phyloP scores from a whole-genome alignment of 2,329 filamentous ascomycete species.

The Fusarium napiforme region DNA sequence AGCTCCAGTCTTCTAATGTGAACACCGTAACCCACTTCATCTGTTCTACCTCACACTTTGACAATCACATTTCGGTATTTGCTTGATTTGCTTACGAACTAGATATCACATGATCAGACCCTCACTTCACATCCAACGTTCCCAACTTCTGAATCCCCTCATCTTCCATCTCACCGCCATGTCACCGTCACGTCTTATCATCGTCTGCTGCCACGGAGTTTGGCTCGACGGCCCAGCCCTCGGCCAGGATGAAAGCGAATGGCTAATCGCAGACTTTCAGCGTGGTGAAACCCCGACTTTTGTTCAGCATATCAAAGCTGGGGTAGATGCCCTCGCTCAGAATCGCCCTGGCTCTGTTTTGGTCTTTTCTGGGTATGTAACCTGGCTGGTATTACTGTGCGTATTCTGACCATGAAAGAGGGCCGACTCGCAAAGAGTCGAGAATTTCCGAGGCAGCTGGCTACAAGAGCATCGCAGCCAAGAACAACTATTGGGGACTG shows the following conservation, averaged over 20 bases:
- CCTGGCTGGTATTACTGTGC: too few relatives aligned
- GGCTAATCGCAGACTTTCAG: slow-evolving; percentile 83
- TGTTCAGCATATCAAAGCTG: slow-evolving; percentile 76
- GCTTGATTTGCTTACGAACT: background rate
- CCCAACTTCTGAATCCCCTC: slow-evolving; percentile 22
- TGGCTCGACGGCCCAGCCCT: slow-evolving; percentile 69
- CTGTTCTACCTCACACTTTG: background rate
- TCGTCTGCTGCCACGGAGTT: slow-evolving; percentile 88
- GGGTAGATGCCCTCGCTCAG: slow-evolving; percentile 63
- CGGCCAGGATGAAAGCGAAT: slow-evolving; percentile 68
- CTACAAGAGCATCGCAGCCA: slow-evolving; percentile 65
- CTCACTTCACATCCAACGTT: slow-evolving; percentile 5
- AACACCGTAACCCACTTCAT: background rate
- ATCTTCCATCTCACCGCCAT: slow-evolving; percentile 20
- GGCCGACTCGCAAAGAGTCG: slow-evolving; percentile 69
- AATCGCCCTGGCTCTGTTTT: slow-evolving; percentile 62
- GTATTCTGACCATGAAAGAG: slow-evolving; percentile 54
- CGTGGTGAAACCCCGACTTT: slow-evolving; percentile 82
- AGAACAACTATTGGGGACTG: slow-evolving; percentile 60
- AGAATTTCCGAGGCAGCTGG: slow-evolving; percentile 69
- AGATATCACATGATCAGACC: slow-evolving; percentile 46
- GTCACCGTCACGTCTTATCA: slow-evolving; percentile 67
- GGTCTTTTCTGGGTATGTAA: slow-evolving; percentile 75
- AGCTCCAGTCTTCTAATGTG: background rate
- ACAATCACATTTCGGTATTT: background rate